Conservation (phyloP, 225 moss, liverwort and hornwort genomes). For the Physcomitrium patens region DNA sequence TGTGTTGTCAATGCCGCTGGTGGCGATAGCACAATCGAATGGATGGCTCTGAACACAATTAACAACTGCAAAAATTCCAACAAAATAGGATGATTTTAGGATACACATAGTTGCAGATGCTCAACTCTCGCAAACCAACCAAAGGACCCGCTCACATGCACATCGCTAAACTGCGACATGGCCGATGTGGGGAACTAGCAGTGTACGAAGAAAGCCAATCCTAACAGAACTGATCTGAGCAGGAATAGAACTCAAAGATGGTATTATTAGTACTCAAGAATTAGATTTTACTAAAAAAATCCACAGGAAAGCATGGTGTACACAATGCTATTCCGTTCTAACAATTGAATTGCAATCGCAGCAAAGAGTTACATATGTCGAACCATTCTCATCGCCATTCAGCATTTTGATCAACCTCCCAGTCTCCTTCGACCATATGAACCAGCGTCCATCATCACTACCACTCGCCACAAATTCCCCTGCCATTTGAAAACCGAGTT, state of each 20-base stretch:
- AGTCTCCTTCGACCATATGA: conserved; percentile 97
- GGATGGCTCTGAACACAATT: conserved; percentile 99
- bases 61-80: conserved; percentile 73
- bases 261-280: too few species aligned
- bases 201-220: too few species aligned
- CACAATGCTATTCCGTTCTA: background rate
- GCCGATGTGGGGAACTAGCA: background rate
- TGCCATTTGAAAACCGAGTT: conserved; percentile 43
- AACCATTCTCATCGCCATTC: conserved; percentile 88
- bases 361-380: conserved; percentile 15
- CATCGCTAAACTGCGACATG: background rate
- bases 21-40: conserved; percentile 93
- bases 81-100: background rate
- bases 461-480: conserved; percentile 98
- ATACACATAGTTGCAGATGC: conserved; percentile 4
- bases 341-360: conserved; percentile 22
- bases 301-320: background rate
- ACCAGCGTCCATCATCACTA: conserved; percentile 99
- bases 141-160: background rate
- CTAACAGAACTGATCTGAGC: too few species aligned
- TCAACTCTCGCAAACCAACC: background rate
- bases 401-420: conserved; percentile 96
- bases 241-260: background rate
- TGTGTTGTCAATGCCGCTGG: conserved; percentile 97
- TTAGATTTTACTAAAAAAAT: background rate